phyloP scores from a whole-genome alignment of 257 asterid genomes.

The Scutellaria galericulata region DNA sequence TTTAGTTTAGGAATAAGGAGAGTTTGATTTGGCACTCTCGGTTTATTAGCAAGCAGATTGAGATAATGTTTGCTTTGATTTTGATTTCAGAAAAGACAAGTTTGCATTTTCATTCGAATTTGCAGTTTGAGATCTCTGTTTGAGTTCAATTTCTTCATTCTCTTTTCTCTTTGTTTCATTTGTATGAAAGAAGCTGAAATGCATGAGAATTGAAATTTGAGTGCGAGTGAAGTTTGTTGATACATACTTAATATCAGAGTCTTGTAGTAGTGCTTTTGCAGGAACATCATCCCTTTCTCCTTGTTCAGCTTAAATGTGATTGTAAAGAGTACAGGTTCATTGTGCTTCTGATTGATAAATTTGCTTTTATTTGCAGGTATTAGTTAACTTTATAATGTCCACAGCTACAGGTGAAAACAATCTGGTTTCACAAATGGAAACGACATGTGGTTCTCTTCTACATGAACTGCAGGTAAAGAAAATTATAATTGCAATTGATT shows the following conservation, averaged over 20 bases:
- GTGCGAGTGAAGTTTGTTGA: background rate
- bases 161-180: conserved; percentile 6
- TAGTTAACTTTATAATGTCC: conserved; percentile 43
- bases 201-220: conserved; percentile 3
- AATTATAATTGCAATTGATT: background rate
- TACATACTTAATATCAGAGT: background rate
- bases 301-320: conserved; percentile 12
- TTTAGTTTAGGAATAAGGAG: conserved; percentile 1
- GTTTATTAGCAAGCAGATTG: background rate
- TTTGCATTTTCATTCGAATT: conserved; percentile 7
- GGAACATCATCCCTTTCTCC: background rate
- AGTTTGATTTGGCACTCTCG: background rate
- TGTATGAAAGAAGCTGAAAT: conserved; percentile 16
- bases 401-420: conserved; percentile 45
- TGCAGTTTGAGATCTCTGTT: conserved; percentile 18
- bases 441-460: conserved; percentile 85
- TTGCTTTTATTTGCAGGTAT: conserved; percentile 43
- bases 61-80: background rate
- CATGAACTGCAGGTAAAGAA: conserved; percentile 80
- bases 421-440: conserved; percentile 60
- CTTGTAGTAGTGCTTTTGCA: conserved; percentile 3
- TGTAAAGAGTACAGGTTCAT: background rate
- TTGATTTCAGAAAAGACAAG: background rate
- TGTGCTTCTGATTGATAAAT: conserved; percentile 17
- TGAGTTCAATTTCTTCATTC: conserved; percentile 8